Percentiles rank a stretch among this genome's conserved stretches.
Conservation (phyloP, 2,329 filamentous ascomycete genomes). For the Claviceps fusiformis region DNA sequence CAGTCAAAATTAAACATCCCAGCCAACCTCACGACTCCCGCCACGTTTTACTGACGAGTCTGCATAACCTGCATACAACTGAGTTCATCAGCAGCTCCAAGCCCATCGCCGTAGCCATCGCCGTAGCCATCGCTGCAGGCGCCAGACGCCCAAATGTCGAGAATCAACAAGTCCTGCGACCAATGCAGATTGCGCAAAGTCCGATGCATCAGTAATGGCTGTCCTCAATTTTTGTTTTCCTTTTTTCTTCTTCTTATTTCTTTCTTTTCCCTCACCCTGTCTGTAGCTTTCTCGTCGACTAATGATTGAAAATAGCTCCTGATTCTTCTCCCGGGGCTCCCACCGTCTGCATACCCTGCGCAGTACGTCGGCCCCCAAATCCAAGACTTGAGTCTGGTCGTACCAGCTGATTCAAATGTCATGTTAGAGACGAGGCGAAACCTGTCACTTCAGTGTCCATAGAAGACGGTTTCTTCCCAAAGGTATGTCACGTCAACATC, state of each 20-base stretch:
- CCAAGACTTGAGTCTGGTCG: not conserved
- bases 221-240: not conserved
- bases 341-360: conserved; percentile 2
- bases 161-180: conserved; percentile 10
- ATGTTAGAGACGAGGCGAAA: conserved; percentile 1
- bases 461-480: conserved; percentile 3
- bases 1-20: too few relatives aligned
- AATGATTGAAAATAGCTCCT: not conserved
- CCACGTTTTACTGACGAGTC: too few relatives aligned
- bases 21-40: too few relatives aligned
- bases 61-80: too few relatives aligned
- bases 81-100: too few relatives aligned
- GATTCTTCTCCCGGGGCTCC: not conserved
- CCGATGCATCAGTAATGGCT: conserved; percentile 9
- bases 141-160: not conserved
- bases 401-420: not conserved
- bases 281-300: not conserved
- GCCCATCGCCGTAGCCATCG: not conserved
- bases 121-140: not conserved
- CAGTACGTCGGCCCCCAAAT: not conserved
- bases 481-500: not conserved
- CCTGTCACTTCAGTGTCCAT: conserved; percentile 2
- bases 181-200: conserved; percentile 12
- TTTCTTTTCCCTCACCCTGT: not conserved
- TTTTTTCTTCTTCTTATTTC: not conserved